Conservation (phyloP, 306 rosid genomes). For the Quercus alba region DNA sequence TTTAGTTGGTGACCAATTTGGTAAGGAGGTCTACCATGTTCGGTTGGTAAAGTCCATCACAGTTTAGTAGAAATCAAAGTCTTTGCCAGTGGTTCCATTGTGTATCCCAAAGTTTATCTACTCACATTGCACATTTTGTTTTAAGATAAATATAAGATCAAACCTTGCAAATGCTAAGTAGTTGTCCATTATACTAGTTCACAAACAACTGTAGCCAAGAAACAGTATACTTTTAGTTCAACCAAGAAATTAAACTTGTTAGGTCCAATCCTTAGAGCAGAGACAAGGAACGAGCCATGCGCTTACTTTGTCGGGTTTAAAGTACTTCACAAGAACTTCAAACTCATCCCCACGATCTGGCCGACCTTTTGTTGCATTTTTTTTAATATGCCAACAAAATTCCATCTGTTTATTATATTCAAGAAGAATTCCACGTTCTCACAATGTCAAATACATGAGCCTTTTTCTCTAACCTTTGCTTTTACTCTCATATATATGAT, state of each 20-base stretch:
- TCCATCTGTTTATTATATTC: slow-evolving; percentile 29
- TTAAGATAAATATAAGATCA: too few relatives aligned
- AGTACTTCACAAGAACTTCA: slow-evolving; percentile 32
- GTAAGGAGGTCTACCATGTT: too few relatives aligned
- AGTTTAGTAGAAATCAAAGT: too few relatives aligned
- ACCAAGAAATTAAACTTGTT: slow-evolving; percentile 8
- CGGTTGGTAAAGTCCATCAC: too few relatives aligned
- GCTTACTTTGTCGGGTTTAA: slow-evolving; percentile 53
- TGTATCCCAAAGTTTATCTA: too few relatives aligned
- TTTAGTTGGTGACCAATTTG: too few relatives aligned
- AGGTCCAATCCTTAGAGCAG: slow-evolving; percentile 24
- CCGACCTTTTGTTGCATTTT: slow-evolving; percentile 31
- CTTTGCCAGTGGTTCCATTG: too few relatives aligned
- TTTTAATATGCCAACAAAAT: slow-evolving; percentile 34
- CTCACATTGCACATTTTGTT: too few relatives aligned
- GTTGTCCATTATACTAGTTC: too few relatives aligned
- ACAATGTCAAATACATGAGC: slow-evolving; percentile 31
- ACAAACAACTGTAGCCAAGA: too few relatives aligned
- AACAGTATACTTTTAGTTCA: not conserved
- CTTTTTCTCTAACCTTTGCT: slow-evolving; percentile 8
- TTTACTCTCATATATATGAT: not conserved
- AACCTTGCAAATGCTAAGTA: too few relatives aligned
- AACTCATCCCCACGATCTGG: slow-evolving; percentile 71
- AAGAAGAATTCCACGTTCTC: slow-evolving; percentile 65
- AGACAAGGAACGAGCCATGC: slow-evolving; percentile 51